A percentile compares a stretch with the other conserved stretches of the same genome.
Conservation (phyloP, 2,329 filamentous ascomycete genomes). For the Colletotrichum cuscutae region DNA sequence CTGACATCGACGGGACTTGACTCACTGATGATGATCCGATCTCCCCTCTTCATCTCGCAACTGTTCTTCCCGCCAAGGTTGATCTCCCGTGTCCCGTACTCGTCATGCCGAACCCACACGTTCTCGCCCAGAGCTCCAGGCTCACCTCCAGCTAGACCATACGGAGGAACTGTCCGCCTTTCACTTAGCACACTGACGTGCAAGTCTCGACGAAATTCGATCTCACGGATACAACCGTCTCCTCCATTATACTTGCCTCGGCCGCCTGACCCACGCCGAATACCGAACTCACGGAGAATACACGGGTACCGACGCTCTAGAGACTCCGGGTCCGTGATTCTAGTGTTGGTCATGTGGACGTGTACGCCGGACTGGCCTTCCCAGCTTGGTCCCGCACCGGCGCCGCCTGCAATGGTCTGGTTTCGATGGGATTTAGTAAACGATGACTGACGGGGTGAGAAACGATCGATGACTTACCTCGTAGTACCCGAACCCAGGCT, state of each 20-base stretch:
- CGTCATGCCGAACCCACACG: neutral
- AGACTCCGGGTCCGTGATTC: conserved; percentile 49
- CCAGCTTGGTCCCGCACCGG: conserved; percentile 44
- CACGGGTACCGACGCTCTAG: conserved; percentile 48
- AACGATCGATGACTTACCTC: conserved; percentile 33
- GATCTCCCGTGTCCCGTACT: neutral
- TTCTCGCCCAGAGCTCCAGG: neutral
- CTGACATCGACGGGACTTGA: neutral
- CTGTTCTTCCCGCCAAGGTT: neutral
- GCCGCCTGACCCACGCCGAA: conserved; percentile 37
- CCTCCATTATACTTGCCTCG: neutral
- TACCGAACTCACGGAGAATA: conserved; percentile 44
- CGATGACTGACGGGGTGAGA: neutral
- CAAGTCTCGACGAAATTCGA: neutral
- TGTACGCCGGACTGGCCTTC: conserved; percentile 44
- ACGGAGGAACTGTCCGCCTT: too few relatives aligned
- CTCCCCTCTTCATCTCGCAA: neutral
- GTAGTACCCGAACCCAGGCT: conserved; percentile 47
- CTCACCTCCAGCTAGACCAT: neutral
- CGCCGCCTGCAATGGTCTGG: conserved; percentile 45
- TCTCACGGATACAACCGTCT: neutral
- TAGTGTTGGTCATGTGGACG: conserved; percentile 50
- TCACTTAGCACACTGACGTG: neutral
- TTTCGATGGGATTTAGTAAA: neutral
- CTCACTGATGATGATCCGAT: neutral